These are phyloP conservation scores for Lasiosphaeria miniovina DNA, from an alignment of 495 filamentous ascomycete genomes.

Conservation along the genomic window DNA sequence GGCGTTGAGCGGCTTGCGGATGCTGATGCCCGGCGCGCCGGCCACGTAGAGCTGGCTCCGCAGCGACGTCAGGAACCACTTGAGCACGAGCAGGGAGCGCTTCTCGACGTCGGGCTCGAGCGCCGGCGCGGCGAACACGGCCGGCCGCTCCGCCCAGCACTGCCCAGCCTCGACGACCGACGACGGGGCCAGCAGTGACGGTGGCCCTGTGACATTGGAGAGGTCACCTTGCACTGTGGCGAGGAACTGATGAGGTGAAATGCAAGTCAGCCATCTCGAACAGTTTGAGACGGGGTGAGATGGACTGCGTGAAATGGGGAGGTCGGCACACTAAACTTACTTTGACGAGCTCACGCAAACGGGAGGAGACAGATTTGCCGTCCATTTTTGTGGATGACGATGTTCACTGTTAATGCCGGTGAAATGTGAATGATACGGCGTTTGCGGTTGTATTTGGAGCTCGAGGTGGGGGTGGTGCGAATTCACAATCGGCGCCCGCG, in stretches of 20 bases:
- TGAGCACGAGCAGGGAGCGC: conserved; percentile 72
- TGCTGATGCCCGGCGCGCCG: conserved; percentile 21
- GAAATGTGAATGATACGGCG: neutral
- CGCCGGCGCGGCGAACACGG: conserved; percentile 75
- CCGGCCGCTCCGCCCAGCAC: conserved; percentile 83
- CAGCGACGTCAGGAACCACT: conserved; percentile 80
- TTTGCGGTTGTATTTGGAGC: neutral
- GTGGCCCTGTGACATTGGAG: conserved; percentile 79
- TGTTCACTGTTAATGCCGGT: neutral
- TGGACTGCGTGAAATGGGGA: neutral
- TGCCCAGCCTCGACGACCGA: conserved; percentile 82
- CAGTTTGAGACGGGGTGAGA: neutral
- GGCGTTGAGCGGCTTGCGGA: conserved; percentile 42
- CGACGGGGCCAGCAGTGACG: conserved; percentile 75
- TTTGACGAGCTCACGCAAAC: conserved; percentile 26
- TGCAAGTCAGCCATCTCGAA: conserved; percentile 7
- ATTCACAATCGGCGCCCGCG: neutral
- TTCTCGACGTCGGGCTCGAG: conserved; percentile 65
- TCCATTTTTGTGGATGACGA: conserved; percentile 12
- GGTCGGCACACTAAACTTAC: conserved; percentile 8
- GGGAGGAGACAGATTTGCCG: conserved; percentile 23
- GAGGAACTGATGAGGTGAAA: conserved; percentile 58
- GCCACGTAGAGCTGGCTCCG: conserved; percentile 66
- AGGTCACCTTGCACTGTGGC: conserved; percentile 84
- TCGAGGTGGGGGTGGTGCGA: neutral